phyloP scores from a whole-genome alignment of 2,329 filamentous ascomycete genomes.

The Trichoderma sp. region DNA sequence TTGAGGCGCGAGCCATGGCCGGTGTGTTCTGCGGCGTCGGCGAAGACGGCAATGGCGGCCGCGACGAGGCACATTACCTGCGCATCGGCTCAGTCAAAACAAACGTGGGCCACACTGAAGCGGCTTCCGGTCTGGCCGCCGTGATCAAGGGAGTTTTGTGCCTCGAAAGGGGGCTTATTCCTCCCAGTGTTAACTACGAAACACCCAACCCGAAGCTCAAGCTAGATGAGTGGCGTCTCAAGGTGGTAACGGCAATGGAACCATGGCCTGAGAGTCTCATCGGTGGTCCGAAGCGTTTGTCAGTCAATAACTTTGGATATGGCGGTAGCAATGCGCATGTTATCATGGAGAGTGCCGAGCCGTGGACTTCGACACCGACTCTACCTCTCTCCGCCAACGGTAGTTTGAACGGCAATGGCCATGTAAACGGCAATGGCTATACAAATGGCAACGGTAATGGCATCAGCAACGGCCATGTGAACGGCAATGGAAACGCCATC shows the following conservation, averaged over 20 bases:
- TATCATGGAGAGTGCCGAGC: slow-evolving; percentile 10
- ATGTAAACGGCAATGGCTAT: background rate
- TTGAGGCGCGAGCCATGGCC: background rate
- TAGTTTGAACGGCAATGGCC: background rate
- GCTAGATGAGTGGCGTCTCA: slow-evolving; percentile 21
- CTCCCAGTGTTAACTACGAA: background rate
- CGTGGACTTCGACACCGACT: background rate
- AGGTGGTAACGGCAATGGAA: slow-evolving; percentile 22
- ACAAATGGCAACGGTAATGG: background rate
- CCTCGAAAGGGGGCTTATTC: background rate
- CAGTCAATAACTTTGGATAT: slow-evolving; percentile 38
- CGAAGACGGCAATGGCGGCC: slow-evolving; percentile 11
- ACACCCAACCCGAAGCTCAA: background rate
- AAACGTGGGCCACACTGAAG: slow-evolving; percentile 29
- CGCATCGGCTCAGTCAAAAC: slow-evolving; percentile 30
- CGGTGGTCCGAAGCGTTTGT: slow-evolving; percentile 20
- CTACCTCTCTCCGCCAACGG: background rate
- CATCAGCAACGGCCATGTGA: background rate
- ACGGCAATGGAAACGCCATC: background rate
- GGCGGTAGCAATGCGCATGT: slow-evolving; percentile 17
- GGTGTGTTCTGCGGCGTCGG: background rate
- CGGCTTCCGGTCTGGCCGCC: slow-evolving; percentile 26
- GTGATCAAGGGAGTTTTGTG: background rate
- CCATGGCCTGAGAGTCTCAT: slow-evolving; percentile 19
- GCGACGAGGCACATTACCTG: background rate